phyloP scores from a whole-genome alignment of 2,329 filamentous ascomycete genomes.

The Metarhizium brunneum region DNA sequence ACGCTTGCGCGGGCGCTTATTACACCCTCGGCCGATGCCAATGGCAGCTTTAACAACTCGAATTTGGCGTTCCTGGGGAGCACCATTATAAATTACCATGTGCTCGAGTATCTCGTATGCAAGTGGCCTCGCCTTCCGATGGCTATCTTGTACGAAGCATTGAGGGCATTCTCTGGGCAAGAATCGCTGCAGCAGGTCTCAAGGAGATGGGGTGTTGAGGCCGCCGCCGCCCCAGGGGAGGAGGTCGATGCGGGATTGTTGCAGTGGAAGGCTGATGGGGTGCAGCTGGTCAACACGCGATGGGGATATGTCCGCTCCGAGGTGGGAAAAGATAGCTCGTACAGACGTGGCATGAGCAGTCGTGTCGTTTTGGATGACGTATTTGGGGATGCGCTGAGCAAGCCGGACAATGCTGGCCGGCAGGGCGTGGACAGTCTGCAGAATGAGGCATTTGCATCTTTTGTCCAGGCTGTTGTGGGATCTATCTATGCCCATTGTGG shows the following conservation, averaged over 20 bases:
- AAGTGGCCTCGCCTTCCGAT: constrained; percentile 87
- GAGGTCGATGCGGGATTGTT: constrained; percentile 89
- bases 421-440: constrained; percentile 57
- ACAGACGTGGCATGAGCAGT: constrained; percentile 62
- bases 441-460: constrained; percentile 60
- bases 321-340: constrained; percentile 32
- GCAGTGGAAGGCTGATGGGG: constrained; percentile 56
- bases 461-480: constrained; percentile 77
- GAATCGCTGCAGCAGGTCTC: constrained; percentile 65
- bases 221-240: constrained; percentile 73
- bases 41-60: constrained; percentile 79
- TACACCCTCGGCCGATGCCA: constrained; percentile 72
- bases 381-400: constrained; percentile 57
- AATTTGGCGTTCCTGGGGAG: constrained; percentile 73
- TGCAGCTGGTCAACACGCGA: constrained; percentile 34
- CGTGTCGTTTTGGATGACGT: constrained; percentile 75
- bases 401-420: constrained; percentile 13
- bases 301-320: constrained; percentile 47
- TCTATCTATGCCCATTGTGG: constrained; percentile 81
- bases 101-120: constrained; percentile 78
- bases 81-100: constrained; percentile 80
- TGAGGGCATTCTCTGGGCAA: constrained; percentile 74
- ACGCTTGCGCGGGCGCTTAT: constrained; percentile 81
- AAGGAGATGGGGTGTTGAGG: constrained; percentile 84
- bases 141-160: constrained; percentile 74